Percentiles rank a stretch among this genome's conserved stretches.
Conservation (phyloP, 140 eudicot genomes). For the Senecio squalidus region DNA sequence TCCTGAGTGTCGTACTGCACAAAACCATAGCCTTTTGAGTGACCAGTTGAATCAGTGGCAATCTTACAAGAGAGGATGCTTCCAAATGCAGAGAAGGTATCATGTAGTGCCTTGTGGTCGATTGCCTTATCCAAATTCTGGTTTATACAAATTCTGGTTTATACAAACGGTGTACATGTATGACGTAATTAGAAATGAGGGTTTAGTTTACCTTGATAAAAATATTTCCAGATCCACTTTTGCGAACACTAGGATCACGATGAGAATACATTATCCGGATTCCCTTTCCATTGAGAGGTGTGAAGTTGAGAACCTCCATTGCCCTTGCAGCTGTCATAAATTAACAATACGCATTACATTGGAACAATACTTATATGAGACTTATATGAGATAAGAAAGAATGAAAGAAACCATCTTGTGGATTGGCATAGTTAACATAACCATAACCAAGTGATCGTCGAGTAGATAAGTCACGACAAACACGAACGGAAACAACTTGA, state of each 20-base stretch:
- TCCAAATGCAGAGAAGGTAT: conserved; percentile 54
- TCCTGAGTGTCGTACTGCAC: conserved; percentile 66
- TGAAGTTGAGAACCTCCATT: conserved; percentile 55
- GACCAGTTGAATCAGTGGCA: conserved; percentile 56
- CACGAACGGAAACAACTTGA: background rate
- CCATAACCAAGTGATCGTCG: background rate
- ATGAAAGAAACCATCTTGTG: conserved; percentile 50
- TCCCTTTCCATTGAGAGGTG: conserved; percentile 47
- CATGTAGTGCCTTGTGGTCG: conserved; percentile 55
- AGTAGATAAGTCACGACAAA: background rate
- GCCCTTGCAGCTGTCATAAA: conserved; percentile 56
- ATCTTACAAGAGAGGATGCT: conserved; percentile 70
- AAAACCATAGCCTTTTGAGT: conserved; percentile 68
- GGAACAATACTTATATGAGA: too few species aligned
- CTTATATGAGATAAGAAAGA: too few species aligned
- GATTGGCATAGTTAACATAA: background rate
- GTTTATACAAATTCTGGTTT: background rate
- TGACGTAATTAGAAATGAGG: too few species aligned
- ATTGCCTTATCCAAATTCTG: conserved; percentile 68
- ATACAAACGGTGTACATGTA: too few species aligned
- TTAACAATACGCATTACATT: background rate
- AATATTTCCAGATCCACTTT: conserved; percentile 56
- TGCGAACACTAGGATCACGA: conserved; percentile 52
- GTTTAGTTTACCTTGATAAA: conserved; percentile 42
- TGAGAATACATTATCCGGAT: conserved; percentile 64